Base-by-base conservation (phyloP, 441 rosid genomes). In the Euphorbia corollata region DNA sequence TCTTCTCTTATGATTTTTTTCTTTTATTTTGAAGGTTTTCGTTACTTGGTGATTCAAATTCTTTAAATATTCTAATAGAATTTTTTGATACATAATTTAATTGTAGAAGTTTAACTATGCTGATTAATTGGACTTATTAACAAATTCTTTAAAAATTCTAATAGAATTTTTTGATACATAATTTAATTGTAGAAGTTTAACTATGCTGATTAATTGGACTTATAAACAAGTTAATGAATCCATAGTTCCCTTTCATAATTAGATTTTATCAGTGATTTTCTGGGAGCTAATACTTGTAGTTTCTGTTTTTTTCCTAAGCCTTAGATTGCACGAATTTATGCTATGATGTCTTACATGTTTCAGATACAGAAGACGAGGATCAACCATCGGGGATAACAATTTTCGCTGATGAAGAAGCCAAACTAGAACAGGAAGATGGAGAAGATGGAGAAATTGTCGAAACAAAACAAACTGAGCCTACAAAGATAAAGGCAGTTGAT, bases 361-460 rank as follows among this genome's bases (percentile, higher is more conserved):
- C 81, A 88, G 98, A 72, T 69, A 65, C 74, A 7, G 92, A 89
- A 76, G 85, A 74, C 8, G 85, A 81, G 72, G 87, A 87, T 70
- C 80, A 83, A 79, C 85, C 84, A 27, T 92, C 98, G 0, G 90
- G 95, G 73, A 92, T 95, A 60, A 81, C 84, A 54, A 92, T 95
- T 82, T 92, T 69, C 72, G 86, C 78, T 5, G 94, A 91, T 68
- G 87, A 27, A 41, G 95, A 87, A 64, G 57, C 67, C 67, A 68
- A 73, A 68, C 82, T 63, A 67, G 91, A 83, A 69, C 78, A 73
- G 41, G 90, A 87, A 79, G 96, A 95, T 30, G 98, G 96, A 43
- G 90, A 87, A 79, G 96, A 95, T 30, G 98, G 96, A 43, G 98
- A 90, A 79, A 86, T 88, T 24, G 23, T 72, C 34, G 92, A 80